Conservation (phyloP, 164 flowering plant genomes). For the Stephania yunnanensis region DNA sequence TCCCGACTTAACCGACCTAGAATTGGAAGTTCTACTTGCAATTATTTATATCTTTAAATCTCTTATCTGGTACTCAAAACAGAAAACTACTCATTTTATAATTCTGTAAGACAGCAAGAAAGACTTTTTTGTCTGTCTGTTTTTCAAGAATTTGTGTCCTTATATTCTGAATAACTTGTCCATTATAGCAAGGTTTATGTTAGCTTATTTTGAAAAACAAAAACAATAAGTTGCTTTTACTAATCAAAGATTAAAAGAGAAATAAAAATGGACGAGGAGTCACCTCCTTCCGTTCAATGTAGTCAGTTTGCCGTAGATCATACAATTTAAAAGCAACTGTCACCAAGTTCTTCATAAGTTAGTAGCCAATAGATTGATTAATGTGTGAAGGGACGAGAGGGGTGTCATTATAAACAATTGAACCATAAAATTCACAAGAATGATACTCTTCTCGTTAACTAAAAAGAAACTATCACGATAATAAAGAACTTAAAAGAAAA, state of each 20-base stretch:
- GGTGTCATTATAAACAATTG: background rate
- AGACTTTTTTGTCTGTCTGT: too few relatives aligned
- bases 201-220: too few relatives aligned
- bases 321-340: constrained; percentile 75
- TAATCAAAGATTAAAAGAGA: background rate
- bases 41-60: too few relatives aligned
- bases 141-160: too few relatives aligned
- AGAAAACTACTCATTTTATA: too few relatives aligned
- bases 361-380: constrained; percentile 2
- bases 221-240: too few relatives aligned
- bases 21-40: too few relatives aligned
- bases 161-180: too few relatives aligned
- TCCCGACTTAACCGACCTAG: too few relatives aligned
- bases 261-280: constrained; percentile 3
- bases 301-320: constrained; percentile 67
- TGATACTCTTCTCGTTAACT: background rate
- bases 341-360: constrained; percentile 11
- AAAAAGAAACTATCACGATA: background rate
- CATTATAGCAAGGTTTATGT: too few relatives aligned
- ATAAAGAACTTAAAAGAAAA: background rate
- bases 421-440: background rate
- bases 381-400: background rate
- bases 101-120: too few relatives aligned
- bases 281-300: constrained; percentile 77
- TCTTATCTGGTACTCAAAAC: too few relatives aligned